Evolutionary conservation across 106 monocot species (phyloP), one percentile per base, ranked within the genome.

Genomic region (Phalaenopsis equestris): DNA sequence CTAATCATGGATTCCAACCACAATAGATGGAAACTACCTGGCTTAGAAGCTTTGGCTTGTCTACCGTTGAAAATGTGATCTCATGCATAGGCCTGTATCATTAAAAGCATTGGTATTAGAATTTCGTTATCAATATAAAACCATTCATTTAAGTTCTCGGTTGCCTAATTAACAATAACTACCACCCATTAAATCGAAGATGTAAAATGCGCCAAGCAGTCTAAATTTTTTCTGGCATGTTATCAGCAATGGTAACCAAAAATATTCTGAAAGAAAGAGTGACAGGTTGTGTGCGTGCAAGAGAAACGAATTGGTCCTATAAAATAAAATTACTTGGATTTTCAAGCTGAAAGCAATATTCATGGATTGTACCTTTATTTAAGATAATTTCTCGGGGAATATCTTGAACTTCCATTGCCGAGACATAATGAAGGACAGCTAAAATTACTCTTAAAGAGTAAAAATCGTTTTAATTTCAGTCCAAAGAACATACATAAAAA

Each of bases 21-120:
- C 64, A 65, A 37, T 39, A 36, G 70, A 14, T 38, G 39, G 41
- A 52, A 47, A 24, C 83, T 86, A 93, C 93, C 89, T 84, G 81
- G 83, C 85, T 93, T 6, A 92, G 82, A 87, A 89, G 84, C 82
- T 92, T 92, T 41, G 92, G 92, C 55, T 82, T 92, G 79, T 92
- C 92, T 52, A 79, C 82, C 43, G 92, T 80, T 75, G 92, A 84
- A 89, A 92, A 87, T 8, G 92, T 87, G 30, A 92, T 84, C 79
- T 92, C 92, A 76, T 89, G 90, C 86, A 89, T 89, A 5, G 86
- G 87, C 90, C 93, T 93, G 82, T 81, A 86, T 39, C 70, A 70
- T 70, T n/a, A 14, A 39, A 0, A 39, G 36, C 8, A 36, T 39
- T 39, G 23, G 12, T 23, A 70, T 70, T 70, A 70, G 64, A 65